Conservation (phyloP, 768 basidiomycete species). For the Lactarius akahatsu region DNA sequence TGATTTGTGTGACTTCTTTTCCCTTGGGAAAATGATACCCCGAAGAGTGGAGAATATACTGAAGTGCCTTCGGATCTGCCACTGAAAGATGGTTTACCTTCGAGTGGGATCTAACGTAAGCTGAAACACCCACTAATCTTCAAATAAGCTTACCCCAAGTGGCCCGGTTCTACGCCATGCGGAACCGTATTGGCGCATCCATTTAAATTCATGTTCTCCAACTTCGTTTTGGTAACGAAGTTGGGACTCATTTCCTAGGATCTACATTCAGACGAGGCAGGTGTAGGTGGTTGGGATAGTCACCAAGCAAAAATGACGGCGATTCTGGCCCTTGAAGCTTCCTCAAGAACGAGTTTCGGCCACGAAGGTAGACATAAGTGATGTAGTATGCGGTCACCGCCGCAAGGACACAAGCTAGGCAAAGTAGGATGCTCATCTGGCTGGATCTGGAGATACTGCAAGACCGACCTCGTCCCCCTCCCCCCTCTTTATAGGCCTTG, state of each 20-base stretch:
- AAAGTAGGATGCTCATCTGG: constrained; percentile 17
- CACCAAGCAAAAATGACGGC: constrained; percentile 20
- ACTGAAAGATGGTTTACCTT: constrained; percentile 6
- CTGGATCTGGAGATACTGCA: not conserved
- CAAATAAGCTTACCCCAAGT: constrained; percentile 28
- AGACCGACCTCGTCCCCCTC: not conserved
- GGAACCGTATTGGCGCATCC: constrained; percentile 34
- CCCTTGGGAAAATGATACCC: constrained; percentile 33
- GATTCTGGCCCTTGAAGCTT: constrained; percentile 22
- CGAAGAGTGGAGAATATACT: constrained; percentile 35
- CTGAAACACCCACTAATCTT: not conserved
- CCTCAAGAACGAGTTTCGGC: constrained; percentile 20
- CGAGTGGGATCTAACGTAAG: constrained; percentile 16
- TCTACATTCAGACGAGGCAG: not conserved
- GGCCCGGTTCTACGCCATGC: constrained; percentile 29
- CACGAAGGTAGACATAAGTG: constrained; percentile 15
- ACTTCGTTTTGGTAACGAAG: constrained; percentile 32
- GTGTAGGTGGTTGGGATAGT: not conserved
- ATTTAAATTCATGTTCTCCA: constrained; percentile 33
- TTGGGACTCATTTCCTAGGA: constrained; percentile 32
- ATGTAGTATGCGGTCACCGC: not conserved
- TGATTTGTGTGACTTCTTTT: constrained; percentile 13
- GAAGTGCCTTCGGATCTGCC: constrained; percentile 31
- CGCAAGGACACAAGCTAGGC: constrained; percentile 9
- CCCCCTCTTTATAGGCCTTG: constrained; percentile 13